A percentile compares a stretch with the other conserved stretches of the same genome.
phyloP scores from a whole-genome alignment of 371 early-diverging fungal species.

The Mucor racemosus region DNA sequence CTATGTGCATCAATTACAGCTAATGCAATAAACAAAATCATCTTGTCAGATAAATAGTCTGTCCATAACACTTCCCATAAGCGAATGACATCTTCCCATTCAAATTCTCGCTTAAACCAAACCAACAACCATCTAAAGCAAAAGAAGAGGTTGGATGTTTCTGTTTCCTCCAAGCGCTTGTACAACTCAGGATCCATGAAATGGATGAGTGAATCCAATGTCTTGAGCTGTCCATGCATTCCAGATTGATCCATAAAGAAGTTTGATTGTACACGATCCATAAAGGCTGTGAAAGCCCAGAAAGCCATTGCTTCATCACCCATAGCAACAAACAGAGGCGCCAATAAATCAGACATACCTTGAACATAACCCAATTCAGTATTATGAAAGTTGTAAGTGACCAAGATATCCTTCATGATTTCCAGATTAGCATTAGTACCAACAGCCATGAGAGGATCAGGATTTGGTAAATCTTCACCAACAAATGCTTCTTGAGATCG shows the following conservation, averaged over 20 bases:
- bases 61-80: constrained; percentile 95
- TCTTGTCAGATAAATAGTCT: constrained; percentile 77
- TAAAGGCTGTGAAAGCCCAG: constrained; percentile 89
- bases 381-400: constrained; percentile 87
- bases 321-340: constrained; percentile 88
- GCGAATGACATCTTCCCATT: constrained; percentile 78
- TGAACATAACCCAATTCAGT: constrained; percentile 84
- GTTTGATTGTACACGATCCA: constrained; percentile 85
- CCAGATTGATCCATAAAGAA: constrained; percentile 87
- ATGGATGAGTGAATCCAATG: constrained; percentile 75
- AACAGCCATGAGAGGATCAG: constrained; percentile 57
- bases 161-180: constrained; percentile 77
- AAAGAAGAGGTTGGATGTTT: constrained; percentile 85
- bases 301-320: constrained; percentile 89
- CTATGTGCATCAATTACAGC: constrained; percentile 87
- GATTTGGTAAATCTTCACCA: constrained; percentile 65
- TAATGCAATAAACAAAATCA: constrained; percentile 88
- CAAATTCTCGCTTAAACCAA: constrained; percentile 94
- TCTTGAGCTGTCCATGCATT: constrained; percentile 85
- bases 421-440: constrained; percentile 78
- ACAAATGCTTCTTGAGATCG: constrained; percentile 80
- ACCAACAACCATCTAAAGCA: constrained; percentile 97
- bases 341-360: constrained; percentile 94
- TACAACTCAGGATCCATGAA: constrained; percentile 84
- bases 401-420: constrained; percentile 84